phyloP scores from a whole-genome alignment of 495 filamentous ascomycete species.

The Lasiosphaeria ovina region DNA sequence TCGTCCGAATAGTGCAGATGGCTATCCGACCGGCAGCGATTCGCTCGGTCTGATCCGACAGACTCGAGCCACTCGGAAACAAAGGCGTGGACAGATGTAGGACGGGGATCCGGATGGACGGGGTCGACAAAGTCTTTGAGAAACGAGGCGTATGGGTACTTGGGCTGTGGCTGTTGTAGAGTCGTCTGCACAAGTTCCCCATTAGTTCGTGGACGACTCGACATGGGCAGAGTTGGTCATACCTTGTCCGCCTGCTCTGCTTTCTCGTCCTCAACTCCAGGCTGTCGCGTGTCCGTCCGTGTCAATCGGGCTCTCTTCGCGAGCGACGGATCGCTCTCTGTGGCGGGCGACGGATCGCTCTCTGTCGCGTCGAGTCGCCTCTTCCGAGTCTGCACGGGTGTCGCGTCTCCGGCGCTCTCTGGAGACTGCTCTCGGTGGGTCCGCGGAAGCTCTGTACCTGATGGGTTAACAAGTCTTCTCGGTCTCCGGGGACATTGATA shows the following conservation, averaged over 20 bases:
- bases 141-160: conserved; percentile 29
- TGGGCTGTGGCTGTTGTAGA: conserved; percentile 30
- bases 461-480: conserved; percentile 19
- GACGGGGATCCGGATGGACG: conserved; percentile 19
- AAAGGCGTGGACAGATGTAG: conserved; percentile 26
- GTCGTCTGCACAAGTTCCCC: conserved; percentile 17
- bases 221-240: conserved; percentile 16
- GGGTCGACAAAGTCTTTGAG: conserved; percentile 30
- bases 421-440: conserved; percentile 18
- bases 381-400: conserved; percentile 18
- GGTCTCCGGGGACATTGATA: conserved; percentile 9
- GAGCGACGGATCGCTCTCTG: conserved; percentile 18
- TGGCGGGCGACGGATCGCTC: conserved; percentile 17
- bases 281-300: conserved; percentile 20
- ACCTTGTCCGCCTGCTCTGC: conserved; percentile 21
- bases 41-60: conserved; percentile 25
- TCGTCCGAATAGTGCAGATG: conserved; percentile 25
- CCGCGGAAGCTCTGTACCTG: conserved; percentile 22
- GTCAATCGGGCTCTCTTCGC: conserved; percentile 26
- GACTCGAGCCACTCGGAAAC: conserved; percentile 35
- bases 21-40: conserved; percentile 32
- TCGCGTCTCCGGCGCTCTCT: conserved; percentile 18
- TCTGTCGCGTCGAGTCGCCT: conserved; percentile 22
- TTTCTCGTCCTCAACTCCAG: conserved; percentile 25
- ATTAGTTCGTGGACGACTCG: conserved; percentile 16